These are phyloP conservation scores for Botrytis hyacinthi DNA, from an alignment of 2,329 filamentous ascomycete species.

Conservation along the genomic window DNA sequence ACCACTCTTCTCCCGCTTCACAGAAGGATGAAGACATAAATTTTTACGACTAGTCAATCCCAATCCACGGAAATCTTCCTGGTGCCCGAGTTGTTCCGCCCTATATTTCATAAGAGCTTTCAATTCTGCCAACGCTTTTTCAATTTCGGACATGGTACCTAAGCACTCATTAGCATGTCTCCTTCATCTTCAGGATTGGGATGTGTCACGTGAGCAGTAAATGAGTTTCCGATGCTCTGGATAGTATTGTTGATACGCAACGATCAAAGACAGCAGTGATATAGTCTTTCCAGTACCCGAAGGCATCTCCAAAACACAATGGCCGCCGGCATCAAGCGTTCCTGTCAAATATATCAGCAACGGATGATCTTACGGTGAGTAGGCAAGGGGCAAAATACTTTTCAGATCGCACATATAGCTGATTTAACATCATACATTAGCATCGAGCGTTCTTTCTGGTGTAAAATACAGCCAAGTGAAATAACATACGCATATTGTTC, in stretches of 20 bases:
- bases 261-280: slow-evolving; percentile 88
- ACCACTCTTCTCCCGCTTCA: slow-evolving; percentile 95
- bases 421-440: slow-evolving; percentile 33
- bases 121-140: slow-evolving; percentile 91
- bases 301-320: slow-evolving; percentile 98
- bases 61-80: slow-evolving; percentile 89
- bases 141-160: slow-evolving; percentile 98
- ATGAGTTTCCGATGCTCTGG: slow-evolving; percentile 94
- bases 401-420: slow-evolving; percentile 83
- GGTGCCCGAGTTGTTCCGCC: slow-evolving; percentile 79
- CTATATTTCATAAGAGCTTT: slow-evolving; percentile 95
- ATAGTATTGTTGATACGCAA: slow-evolving; percentile 93
- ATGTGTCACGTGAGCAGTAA: slow-evolving; percentile 79
- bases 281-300: slow-evolving; percentile 98
- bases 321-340: slow-evolving; percentile 89
- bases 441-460: background rate
- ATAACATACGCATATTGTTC: slow-evolving; percentile 63
- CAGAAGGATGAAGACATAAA: slow-evolving; percentile 90
- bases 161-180: background rate
- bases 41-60: slow-evolving; percentile 97
- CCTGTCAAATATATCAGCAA: slow-evolving; percentile 38
- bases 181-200: background rate
- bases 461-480: background rate
- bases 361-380: background rate
- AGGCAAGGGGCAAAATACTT: slow-evolving; percentile 41